Evolutionary conservation across 768 basidiomycete species (phyloP), one percentile per base, ranked within the genome.

Genomic region (Leccinum pellstonianum): DNA sequence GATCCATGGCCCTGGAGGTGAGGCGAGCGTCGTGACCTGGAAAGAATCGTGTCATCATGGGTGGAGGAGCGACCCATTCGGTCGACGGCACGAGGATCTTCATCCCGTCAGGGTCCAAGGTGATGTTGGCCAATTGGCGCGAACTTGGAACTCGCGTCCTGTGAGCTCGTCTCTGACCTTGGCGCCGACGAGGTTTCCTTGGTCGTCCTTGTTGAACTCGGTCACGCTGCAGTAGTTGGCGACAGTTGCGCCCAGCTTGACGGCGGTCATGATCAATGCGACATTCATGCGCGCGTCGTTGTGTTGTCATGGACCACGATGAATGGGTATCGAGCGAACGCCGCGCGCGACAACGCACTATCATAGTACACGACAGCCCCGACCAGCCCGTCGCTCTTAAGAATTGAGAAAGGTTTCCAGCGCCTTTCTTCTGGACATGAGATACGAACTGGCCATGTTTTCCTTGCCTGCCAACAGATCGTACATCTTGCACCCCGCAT

Each of bases 261-360:
- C 92, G 5, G 96, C 97, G 17, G 90, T 97, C 86, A 98, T 86
- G 68, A 96, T 83, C 33, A 99, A 80, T 0, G 96, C 93, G 56
- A 96, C 84, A 78, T 99, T 99, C 97, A 98, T 99, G 15, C 96
- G 85, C 1, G 96, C 90, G 68, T 99, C 97, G 68, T 98, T 99
- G 76, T 99, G 96, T 77, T 98, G 96, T 56, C 95, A 92, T 95
- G 52, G 31, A 25, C 19, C 43, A 52, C 12, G 35, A 59, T 59
- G 41, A 48, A 52, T 41, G 21, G 12, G 15, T n/a, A 31, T 5
- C 35, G 9, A 37, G 48, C 5, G 27, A 6, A 43, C 19, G 12
- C 25, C n/a, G 38, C 10, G 25, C 21, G 1, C 23, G 27, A 52
- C 15, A 15, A 58, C 82, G 59, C 66, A 91, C 95, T 95, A 68